These are phyloP conservation scores for Rostrohypoxylon terebratum DNA, from an alignment of 495 filamentous ascomycete species.

Conservation along the genomic window DNA sequence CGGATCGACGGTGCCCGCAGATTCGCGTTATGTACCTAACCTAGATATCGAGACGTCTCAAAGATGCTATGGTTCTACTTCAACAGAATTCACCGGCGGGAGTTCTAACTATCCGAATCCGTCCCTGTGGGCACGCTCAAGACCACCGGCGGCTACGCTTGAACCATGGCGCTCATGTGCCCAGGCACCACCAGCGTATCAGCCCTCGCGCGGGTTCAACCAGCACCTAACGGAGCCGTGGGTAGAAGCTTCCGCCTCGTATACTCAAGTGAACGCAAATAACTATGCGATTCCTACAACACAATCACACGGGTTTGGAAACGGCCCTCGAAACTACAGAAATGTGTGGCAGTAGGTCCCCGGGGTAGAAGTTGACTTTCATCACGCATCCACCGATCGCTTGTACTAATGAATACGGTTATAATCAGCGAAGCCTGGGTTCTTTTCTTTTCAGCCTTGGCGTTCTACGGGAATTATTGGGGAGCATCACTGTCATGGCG, in stretches of 20 bases:
- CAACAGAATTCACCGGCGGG: conserved; percentile 22
- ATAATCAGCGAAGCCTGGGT: conserved; percentile 11
- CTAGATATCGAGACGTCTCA: conserved; percentile 25
- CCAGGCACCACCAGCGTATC: conserved; percentile 22
- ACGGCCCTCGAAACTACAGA: conserved; percentile 26
- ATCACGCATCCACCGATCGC: conserved; percentile 3
- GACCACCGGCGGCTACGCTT: conserved; percentile 17
- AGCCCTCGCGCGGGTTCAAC: conserved; percentile 20
- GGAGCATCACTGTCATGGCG: conserved; percentile 36
- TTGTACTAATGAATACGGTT: conserved; percentile 34
- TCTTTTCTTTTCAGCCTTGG: conserved; percentile 20
- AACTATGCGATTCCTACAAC: conserved; percentile 37
- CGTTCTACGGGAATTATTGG: conserved; percentile 31
- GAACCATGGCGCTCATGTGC: conserved; percentile 27
- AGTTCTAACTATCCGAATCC: conserved; percentile 17
- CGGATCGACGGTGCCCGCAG: conserved; percentile 12
- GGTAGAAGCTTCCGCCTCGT: conserved; percentile 32
- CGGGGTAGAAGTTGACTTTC: not conserved
- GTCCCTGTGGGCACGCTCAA: conserved; percentile 29
- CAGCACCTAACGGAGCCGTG: conserved; percentile 30
- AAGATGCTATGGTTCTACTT: conserved; percentile 20
- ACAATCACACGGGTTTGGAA: conserved; percentile 30
- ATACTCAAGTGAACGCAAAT: conserved; percentile 24
- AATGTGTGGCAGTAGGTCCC: conserved; percentile 42
- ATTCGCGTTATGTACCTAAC: conserved; percentile 22